Evolutionary conservation across 495 filamentous ascomycete genomes (phyloP).

Genomic region (Durotheca rogersii): DNA sequence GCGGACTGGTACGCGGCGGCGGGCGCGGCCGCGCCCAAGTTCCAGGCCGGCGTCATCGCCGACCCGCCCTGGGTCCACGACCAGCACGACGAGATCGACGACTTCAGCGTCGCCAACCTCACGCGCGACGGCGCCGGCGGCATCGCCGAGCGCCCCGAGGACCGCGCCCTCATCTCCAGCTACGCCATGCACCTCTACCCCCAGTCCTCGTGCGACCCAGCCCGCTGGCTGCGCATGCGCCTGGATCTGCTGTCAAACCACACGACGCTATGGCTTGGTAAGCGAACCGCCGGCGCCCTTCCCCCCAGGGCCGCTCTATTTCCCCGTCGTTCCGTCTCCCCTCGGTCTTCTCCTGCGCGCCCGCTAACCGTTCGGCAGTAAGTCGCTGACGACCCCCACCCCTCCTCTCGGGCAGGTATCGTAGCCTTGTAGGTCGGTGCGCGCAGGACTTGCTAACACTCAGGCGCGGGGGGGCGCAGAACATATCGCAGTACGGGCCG

Average conservation of each 20-base stretch:
- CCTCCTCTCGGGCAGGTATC: background rate
- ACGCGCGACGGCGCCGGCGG: constrained; percentile 57
- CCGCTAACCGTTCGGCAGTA: background rate
- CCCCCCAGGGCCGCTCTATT: no score
- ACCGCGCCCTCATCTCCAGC: constrained; percentile 38
- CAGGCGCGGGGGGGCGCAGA: no score
- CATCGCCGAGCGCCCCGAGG: constrained; percentile 64
- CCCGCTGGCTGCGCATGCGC: constrained; percentile 30
- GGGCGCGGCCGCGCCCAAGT: constrained; percentile 16
- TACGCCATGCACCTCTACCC: constrained; percentile 37
- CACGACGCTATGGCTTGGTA: constrained; percentile 25
- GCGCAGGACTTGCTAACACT: background rate
- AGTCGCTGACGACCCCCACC: background rate
- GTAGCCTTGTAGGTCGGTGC: no score
- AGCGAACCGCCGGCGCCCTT: background rate
- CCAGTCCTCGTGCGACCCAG: constrained; percentile 34
- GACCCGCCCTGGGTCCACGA: constrained; percentile 37
- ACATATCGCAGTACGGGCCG: constrained; percentile 33
- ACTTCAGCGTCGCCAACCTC: constrained; percentile 34
- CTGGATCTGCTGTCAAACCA: constrained; percentile 34
- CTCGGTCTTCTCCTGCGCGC: background rate
- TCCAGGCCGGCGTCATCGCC: constrained; percentile 35
- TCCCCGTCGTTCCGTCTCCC: background rate
- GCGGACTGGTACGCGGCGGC: constrained; percentile 26
- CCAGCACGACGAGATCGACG: constrained; percentile 36